Base-by-base conservation (phyloP, 2,329 filamentous ascomycete species). In the Scedosporium boydii region DNA sequence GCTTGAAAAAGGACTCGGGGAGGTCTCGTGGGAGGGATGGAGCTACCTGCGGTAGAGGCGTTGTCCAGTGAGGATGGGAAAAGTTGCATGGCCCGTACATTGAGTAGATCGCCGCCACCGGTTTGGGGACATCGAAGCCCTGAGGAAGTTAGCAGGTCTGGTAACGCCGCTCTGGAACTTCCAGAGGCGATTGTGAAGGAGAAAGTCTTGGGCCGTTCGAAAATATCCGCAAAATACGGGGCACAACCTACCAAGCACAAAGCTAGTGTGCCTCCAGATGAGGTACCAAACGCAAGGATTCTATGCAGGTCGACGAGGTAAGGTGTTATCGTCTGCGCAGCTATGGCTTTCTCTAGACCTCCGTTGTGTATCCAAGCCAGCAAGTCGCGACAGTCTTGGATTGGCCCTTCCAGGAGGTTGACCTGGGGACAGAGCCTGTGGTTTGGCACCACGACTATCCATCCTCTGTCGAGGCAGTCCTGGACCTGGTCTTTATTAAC, bases 31-130 rank as follows among this genome's bases (percentile, higher is more conserved):
- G 73, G 0, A 74, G 67, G 10, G 48, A 26, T 18, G 48, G 48
- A 21, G 67, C 72, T 6, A 76, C 60, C 4, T 72, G 68, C 0
- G 72, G 69, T 9, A 77, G 65, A 2, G 70, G 68, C 9, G 65
- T 64, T 0, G 65, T 71, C 77, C 76, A 78, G 66, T 73, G 74
- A 0, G 72, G 65, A 53, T 76, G 63, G 0, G 68, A 65, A 64
- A 78, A 77, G 66, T 74, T 69, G 27, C 73, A 74, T 1, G 76
- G 71, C n/a, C 75, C 75, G 65, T 78, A 78, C 66, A 78, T 70
- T 63, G 74, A 70, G 56, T 74, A 71, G 58, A 78, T 77, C 21
- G 75, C 76, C 3, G 69, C 69, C 1, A 72, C 71, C 1, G 71
- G 70, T 9, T 68, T 72, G 12, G 70, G 69, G 3, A 74, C 70